phyloP scores from a whole-genome alignment of 345 rosid species.

The Orychophragmus violaceus region DNA sequence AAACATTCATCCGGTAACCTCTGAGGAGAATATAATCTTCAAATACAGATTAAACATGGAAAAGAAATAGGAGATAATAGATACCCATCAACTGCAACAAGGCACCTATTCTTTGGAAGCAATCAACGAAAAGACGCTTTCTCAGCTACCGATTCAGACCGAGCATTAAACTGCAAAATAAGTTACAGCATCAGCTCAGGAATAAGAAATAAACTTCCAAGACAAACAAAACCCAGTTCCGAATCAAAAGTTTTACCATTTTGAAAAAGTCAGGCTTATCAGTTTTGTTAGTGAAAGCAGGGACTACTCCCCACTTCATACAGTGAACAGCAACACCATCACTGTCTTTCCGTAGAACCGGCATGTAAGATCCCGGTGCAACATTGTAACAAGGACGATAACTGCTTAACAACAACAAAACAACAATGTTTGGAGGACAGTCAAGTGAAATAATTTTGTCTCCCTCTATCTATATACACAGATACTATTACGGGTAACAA shows the following conservation, averaged over 20 bases:
- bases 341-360: conserved; percentile 57
- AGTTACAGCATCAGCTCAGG: neutral
- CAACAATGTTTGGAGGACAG: neutral
- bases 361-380: conserved; percentile 66
- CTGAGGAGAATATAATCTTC: neutral
- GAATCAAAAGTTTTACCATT: conserved; percentile 49
- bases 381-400: conserved; percentile 74
- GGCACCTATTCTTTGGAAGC: conserved; percentile 72
- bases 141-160: conserved; percentile 73
- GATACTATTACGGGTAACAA: neutral
- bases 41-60: neutral
- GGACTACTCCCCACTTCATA: conserved; percentile 93
- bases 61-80: neutral
- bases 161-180: conserved; percentile 74
- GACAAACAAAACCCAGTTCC: neutral
- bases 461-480: too few species aligned
- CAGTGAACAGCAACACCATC: conserved; percentile 53
- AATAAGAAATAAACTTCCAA: neutral
- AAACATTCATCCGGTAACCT: too few species aligned
- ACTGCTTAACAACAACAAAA: conserved; percentile 42
- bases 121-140: conserved; percentile 89
- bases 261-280: conserved; percentile 81
- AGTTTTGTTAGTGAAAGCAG: conserved; percentile 64
- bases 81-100: conserved; percentile 87
- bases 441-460: neutral